These are phyloP conservation scores for Colletotrichum cereale DNA, from an alignment of 2,329 filamentous ascomycete genomes.

Conservation along the genomic window DNA sequence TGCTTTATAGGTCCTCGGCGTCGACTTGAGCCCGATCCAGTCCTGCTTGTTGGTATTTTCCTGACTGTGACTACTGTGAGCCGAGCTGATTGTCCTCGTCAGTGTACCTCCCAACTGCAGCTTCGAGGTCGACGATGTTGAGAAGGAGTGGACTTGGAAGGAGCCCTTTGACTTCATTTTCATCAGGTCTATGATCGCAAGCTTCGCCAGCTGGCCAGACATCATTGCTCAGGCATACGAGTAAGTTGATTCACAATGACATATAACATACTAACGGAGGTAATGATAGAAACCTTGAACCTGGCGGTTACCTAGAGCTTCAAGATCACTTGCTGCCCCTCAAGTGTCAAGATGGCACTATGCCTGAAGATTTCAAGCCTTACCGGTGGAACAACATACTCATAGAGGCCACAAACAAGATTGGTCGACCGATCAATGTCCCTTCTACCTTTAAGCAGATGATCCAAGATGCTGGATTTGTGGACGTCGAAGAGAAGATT, in stretches of 20 bases:
- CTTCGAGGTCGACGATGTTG: constrained; percentile 55
- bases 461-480: background rate
- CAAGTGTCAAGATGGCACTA: no score
- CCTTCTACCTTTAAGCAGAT: background rate
- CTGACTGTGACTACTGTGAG: background rate
- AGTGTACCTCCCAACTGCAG: constrained; percentile 54
- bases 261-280: no score
- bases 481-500: background rate
- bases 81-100: constrained; percentile 19
- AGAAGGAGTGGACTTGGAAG: constrained; percentile 45
- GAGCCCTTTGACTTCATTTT: constrained; percentile 70
- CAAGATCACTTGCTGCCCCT: background rate
- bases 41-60: constrained; percentile 47
- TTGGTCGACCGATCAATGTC: background rate
- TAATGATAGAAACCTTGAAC: background rate
- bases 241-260: background rate
- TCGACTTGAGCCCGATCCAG: constrained; percentile 55
- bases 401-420: background rate
- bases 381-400: background rate
- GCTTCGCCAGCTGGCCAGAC: background rate
- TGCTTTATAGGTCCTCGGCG: constrained; percentile 47
- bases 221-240: background rate
- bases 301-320: background rate
- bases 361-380: background rate
- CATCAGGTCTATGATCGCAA: constrained; percentile 50